These are phyloP conservation scores for Russula sp. DNA, from an alignment of 768 basidiomycete species.

Conservation along the genomic window DNA sequence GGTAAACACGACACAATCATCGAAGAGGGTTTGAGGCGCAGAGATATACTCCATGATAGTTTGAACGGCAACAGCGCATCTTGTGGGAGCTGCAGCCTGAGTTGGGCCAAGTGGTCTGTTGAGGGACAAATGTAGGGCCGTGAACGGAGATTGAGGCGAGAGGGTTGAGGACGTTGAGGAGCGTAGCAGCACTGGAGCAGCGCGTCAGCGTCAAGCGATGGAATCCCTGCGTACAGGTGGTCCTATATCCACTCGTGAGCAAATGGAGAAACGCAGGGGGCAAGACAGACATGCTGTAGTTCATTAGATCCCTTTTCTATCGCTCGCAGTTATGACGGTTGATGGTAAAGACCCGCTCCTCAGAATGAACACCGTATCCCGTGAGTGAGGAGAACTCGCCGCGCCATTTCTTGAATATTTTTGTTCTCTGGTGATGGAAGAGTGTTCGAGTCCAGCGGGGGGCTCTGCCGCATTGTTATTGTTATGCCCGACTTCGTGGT, in stretches of 20 bases:
- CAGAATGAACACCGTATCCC: conserved; percentile 41
- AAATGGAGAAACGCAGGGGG: background rate
- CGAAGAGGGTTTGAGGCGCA: too few species aligned
- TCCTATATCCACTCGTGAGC: conserved; percentile 10
- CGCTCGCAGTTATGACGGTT: conserved; percentile 42
- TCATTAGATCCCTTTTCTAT: conserved; percentile 43
- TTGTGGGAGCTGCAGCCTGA: too few species aligned
- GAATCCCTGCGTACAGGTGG: too few species aligned
- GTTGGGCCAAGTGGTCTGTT: too few species aligned
- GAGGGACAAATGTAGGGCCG: too few species aligned
- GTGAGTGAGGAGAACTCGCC: conserved; percentile 41
- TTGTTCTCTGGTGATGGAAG: conserved; percentile 22
- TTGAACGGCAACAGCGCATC: too few species aligned
- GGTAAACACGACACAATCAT: too few species aligned
- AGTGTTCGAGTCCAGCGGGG: background rate
- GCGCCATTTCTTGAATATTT: conserved; percentile 44
- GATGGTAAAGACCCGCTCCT: conserved; percentile 33
- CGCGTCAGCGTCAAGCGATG: too few species aligned
- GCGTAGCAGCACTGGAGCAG: too few species aligned
- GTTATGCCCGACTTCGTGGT: background rate
- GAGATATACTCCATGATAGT: too few species aligned
- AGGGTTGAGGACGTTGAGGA: too few species aligned
- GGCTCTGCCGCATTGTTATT: background rate
- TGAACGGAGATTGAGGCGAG: too few species aligned
- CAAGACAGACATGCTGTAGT: conserved; percentile 35